Conservation (phyloP, 2,329 filamentous ascomycete species). For the Ophiostoma sp. region DNA sequence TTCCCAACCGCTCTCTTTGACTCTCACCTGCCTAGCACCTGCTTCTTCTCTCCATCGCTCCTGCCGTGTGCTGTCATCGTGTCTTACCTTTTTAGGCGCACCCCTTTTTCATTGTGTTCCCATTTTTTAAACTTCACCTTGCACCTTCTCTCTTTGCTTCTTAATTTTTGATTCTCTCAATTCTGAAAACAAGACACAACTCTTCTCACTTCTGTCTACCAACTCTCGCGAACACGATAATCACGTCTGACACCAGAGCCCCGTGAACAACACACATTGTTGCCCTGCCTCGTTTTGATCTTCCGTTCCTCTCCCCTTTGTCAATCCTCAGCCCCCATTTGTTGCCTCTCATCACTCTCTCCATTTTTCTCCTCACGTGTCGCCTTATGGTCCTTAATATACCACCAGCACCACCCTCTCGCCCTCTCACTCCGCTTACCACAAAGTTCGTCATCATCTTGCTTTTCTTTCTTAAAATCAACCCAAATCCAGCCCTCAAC, state of each 20-base stretch:
- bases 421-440: background rate
- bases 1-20: background rate
- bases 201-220: too few species aligned
- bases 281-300: conserved; percentile 11
- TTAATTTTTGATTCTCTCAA: background rate
- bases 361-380: background rate
- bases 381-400: background rate
- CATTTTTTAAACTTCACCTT: background rate
- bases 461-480: background rate
- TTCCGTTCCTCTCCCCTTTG: background rate
- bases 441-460: background rate
- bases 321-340: background rate
- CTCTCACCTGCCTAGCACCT: background rate
- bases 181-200: too few species aligned
- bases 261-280: background rate
- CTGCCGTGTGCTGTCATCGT: background rate
- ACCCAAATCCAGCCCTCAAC: background rate
- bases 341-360: background rate
- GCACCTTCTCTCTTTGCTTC: background rate
- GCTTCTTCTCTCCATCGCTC: background rate
- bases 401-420: background rate
- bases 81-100: background rate
- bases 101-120: background rate
- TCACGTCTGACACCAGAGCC: background rate
- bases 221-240: background rate